Evolutionary conservation across 2,329 filamentous ascomycete species (phyloP).

Genomic region (Geosmithia putterillii): DNA sequence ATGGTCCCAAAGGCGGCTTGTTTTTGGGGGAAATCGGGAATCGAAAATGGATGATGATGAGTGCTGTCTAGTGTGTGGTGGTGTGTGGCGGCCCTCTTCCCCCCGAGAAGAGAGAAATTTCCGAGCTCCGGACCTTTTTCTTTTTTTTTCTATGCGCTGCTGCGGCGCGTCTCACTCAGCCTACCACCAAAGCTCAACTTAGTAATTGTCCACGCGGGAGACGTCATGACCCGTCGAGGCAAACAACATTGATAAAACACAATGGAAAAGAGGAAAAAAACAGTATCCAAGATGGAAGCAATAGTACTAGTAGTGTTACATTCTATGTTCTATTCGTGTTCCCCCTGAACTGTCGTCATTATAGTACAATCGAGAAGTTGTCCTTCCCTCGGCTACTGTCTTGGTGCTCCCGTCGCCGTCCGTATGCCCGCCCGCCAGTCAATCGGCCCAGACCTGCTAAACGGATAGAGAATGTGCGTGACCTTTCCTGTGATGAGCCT

Average conservation of each 20-base stretch:
- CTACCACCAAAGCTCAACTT: background rate
- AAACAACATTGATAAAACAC: background rate
- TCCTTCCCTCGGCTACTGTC: no score
- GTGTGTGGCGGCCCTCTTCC: background rate
- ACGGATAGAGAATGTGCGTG: constrained; percentile 60
- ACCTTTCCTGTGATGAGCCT: constrained; percentile 65
- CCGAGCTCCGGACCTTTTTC: background rate
- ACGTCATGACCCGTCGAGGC: background rate
- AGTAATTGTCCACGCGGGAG: background rate
- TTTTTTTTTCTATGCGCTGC: background rate
- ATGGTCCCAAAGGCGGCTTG: no score
- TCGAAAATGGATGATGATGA: no score
- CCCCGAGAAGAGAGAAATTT: background rate
- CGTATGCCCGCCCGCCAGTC: constrained; percentile 39
- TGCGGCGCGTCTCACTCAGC: background rate
- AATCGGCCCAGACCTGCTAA: constrained; percentile 42
- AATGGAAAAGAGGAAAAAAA: background rate
- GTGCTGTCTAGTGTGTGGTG: background rate
- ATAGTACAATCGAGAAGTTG: no score
- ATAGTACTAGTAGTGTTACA: background rate
- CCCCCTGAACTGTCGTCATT: constrained; percentile 2
- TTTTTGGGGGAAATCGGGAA: background rate
- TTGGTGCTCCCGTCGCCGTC: no score
- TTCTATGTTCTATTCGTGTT: background rate
- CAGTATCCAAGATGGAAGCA: background rate